Percentiles rank a stretch among this genome's conserved stretches.
phyloP scores from a whole-genome alignment of 257 asterid species.

The Solanum boliviense region DNA sequence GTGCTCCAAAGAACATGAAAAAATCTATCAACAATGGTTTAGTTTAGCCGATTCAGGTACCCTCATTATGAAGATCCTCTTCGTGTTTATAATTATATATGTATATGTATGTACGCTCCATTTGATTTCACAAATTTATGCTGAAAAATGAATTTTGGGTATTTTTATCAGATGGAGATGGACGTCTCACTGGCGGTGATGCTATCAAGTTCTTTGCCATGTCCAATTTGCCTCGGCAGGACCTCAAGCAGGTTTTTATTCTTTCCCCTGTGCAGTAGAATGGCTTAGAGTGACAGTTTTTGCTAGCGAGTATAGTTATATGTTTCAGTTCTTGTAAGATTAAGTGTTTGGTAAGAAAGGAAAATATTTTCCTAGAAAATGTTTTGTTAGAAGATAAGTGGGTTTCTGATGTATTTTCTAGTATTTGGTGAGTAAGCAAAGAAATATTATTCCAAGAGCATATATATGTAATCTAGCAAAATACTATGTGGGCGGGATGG shows the following conservation, averaged over 20 bases:
- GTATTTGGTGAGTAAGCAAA: background rate
- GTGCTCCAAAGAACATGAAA: constrained; percentile 72
- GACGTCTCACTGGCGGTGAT: constrained; percentile 75
- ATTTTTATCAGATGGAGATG: constrained; percentile 66
- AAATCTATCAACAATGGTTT: constrained; percentile 82
- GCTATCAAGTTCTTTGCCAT: constrained; percentile 81
- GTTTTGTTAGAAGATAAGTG: background rate
- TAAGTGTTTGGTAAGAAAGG: background rate
- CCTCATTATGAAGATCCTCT: background rate
- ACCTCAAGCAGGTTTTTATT: constrained; percentile 65
- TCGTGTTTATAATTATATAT: background rate
- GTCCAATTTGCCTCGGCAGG: constrained; percentile 82
- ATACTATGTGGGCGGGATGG: background rate
- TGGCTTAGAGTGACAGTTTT: background rate
- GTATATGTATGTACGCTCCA: background rate
- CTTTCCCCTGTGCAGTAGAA: background rate
- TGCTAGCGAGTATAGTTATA: background rate
- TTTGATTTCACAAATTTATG: background rate
- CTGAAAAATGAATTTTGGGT: background rate
- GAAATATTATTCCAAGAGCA: background rate
- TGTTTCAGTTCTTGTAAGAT: background rate
- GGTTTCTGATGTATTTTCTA: background rate
- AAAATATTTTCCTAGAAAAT: background rate
- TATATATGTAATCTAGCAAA: background rate
- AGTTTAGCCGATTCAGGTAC: constrained; percentile 74